Conservation (phyloP, 1,284 basidiomycete genomes). For the Apiotrichum siamense region DNA sequence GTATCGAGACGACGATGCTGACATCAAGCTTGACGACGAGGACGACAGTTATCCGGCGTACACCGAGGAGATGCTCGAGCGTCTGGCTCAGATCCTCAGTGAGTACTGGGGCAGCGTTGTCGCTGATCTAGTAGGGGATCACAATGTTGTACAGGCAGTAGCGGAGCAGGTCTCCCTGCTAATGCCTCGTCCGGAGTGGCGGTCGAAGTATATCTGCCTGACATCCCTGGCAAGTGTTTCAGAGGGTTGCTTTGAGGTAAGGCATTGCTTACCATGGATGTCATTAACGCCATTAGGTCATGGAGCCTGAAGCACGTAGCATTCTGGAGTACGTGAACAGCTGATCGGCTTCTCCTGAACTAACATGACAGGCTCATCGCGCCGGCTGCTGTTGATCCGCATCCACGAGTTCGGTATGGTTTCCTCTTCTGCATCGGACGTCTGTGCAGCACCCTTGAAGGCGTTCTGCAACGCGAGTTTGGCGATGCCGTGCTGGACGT, state of each 20-base stretch:
- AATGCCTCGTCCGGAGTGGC: slow-evolving; percentile 66
- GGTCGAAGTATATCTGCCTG: slow-evolving; percentile 68
- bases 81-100: slow-evolving; percentile 66
- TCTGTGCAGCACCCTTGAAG: slow-evolving; percentile 62
- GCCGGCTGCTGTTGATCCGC: slow-evolving; percentile 66
- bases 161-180: slow-evolving; percentile 72
- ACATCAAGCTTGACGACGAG: slow-evolving; percentile 56
- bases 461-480: slow-evolving; percentile 27
- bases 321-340: slow-evolving; percentile 5
- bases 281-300: slow-evolving; percentile 1
- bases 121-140: slow-evolving; percentile 47
- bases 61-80: slow-evolving; percentile 70
- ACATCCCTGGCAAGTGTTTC: slow-evolving; percentile 50
- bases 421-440: slow-evolving; percentile 83
- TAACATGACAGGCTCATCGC: slow-evolving; percentile 71
- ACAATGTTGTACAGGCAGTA: slow-evolving; percentile 63
- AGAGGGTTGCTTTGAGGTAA: slow-evolving; percentile 26
- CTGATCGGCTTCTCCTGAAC: background rate
- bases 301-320: slow-evolving; percentile 3
- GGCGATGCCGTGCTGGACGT: slow-evolving; percentile 52
- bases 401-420: slow-evolving; percentile 74
- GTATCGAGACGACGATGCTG: background rate
- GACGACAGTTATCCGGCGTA: slow-evolving; percentile 67
- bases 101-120: background rate
- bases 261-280: background rate